These are phyloP conservation scores for Fusarium armeniacum DNA, from an alignment of 2,329 filamentous ascomycete species.

Conservation along the genomic window DNA sequence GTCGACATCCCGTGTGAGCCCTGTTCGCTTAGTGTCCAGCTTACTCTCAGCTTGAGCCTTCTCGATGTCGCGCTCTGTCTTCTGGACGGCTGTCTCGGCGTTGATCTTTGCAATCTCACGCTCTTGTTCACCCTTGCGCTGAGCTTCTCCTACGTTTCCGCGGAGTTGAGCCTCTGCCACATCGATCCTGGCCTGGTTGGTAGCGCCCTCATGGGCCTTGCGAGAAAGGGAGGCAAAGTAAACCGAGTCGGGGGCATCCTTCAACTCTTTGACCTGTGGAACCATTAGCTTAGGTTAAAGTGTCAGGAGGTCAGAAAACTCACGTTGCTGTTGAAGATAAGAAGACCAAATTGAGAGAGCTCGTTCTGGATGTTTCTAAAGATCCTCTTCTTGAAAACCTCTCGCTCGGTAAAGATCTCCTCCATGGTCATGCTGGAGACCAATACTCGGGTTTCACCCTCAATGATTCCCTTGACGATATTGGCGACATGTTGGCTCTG, in stretches of 20 bases:
- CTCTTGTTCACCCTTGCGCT: constrained; percentile 84
- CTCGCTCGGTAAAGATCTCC: constrained; percentile 84
- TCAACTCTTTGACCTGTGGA: constrained; percentile 77
- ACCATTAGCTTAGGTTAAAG: background rate
- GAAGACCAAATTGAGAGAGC: constrained; percentile 83
- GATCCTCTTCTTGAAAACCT: constrained; percentile 82
- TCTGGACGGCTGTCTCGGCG: constrained; percentile 85
- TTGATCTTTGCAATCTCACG: constrained; percentile 91
- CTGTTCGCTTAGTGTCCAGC: constrained; percentile 79
- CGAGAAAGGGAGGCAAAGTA: constrained; percentile 87
- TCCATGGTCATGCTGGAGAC: constrained; percentile 94
- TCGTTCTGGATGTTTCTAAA: constrained; percentile 83
- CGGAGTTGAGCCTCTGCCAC: constrained; percentile 74
- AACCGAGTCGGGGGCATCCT: constrained; percentile 83
- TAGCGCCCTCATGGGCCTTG: constrained; percentile 88
- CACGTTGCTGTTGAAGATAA: constrained; percentile 77
- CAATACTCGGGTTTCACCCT: constrained; percentile 86
- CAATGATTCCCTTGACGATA: constrained; percentile 91
- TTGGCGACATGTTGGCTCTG: constrained; percentile 77
- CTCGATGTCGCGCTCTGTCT: constrained; percentile 87
- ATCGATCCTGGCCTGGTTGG: constrained; percentile 81
- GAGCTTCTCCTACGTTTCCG: constrained; percentile 81
- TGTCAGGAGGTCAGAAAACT: background rate
- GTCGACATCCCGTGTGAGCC: constrained; percentile 79
- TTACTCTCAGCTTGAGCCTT: constrained; percentile 83